phyloP scores from a whole-genome alignment of 176 grass and related monocot genomes.

The Luzula sylvatica region DNA sequence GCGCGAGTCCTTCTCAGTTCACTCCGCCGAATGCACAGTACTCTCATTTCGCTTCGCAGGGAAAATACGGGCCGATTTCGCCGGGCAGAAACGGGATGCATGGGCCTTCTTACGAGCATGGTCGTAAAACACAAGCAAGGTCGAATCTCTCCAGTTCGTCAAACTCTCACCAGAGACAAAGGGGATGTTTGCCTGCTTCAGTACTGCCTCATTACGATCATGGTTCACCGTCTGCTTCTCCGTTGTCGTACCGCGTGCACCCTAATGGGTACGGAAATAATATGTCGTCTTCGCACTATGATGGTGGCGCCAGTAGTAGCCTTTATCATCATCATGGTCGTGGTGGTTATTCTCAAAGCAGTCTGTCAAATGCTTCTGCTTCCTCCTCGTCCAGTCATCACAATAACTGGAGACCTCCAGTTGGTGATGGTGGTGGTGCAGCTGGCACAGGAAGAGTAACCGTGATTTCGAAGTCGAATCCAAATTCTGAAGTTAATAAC shows the following conservation, averaged over 20 bases:
- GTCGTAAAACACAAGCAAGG: too few relatives aligned
- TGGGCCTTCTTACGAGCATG: constrained; percentile 11
- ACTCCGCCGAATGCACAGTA: constrained; percentile 77
- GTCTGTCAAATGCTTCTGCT: constrained; percentile 38
- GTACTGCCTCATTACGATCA: constrained; percentile 59
- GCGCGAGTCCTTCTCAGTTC: constrained; percentile 89
- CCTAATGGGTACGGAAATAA: too few relatives aligned
- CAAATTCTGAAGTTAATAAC: background rate
- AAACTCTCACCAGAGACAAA: constrained; percentile 71
- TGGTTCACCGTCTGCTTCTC: background rate
- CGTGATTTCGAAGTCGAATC: background rate
- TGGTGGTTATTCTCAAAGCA: constrained; percentile 36
- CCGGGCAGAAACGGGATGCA: constrained; percentile 48
- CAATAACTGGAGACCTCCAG: constrained; percentile 54
- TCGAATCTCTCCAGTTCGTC: too few relatives aligned
- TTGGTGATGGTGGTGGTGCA: constrained; percentile 24
- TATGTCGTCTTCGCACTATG: constrained; percentile 41
- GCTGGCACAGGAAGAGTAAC: constrained; percentile 29
- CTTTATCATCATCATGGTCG: constrained; percentile 39
- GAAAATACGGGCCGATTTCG: constrained; percentile 58
- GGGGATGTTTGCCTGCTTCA: constrained; percentile 45
- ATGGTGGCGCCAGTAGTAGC: constrained; percentile 35
- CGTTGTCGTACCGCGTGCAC: constrained; percentile 29
- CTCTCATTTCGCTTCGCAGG: constrained; percentile 44
- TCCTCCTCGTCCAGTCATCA: constrained; percentile 41